These are phyloP conservation scores for Mollisia scopiformis DNA, from an alignment of 2,329 filamentous ascomycete species.

Conservation along the genomic window DNA sequence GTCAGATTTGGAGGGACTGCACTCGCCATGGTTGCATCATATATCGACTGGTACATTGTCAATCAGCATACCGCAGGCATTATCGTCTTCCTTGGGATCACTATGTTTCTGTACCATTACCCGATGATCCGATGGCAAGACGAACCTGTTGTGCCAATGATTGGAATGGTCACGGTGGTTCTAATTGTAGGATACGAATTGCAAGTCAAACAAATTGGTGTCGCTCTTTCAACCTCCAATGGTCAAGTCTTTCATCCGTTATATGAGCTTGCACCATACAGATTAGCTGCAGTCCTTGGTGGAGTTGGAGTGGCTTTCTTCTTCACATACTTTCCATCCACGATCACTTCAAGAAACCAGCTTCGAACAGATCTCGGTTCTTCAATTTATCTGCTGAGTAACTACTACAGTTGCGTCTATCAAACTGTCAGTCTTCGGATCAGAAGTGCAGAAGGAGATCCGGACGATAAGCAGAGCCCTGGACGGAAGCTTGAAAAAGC, in stretches of 20 bases:
- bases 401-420: conserved; percentile 72
- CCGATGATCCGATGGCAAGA: background rate
- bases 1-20: conserved; percentile 59
- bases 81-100: conserved; percentile 57
- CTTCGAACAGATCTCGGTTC: conserved; percentile 68
- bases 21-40: conserved; percentile 62
- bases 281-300: conserved; percentile 64
- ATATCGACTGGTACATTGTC: conserved; percentile 73
- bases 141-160: background rate
- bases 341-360: conserved; percentile 69
- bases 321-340: conserved; percentile 75
- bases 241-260: conserved; percentile 71
- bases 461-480: conserved; percentile 27
- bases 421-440: conserved; percentile 58
- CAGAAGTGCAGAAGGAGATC: conserved; percentile 48
- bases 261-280: conserved; percentile 69
- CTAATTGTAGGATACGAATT: conserved; percentile 14
- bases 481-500: conserved; percentile 18
- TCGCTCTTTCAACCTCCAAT: conserved; percentile 50
- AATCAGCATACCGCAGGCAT: conserved; percentile 61
- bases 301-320: conserved; percentile 71
- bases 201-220: conserved; percentile 49
- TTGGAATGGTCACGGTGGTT: background rate
- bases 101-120: background rate
- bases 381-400: conserved; percentile 70